Base-by-base conservation (phyloP, 2,329 filamentous ascomycete species). In the Claviceps paspali region DNA sequence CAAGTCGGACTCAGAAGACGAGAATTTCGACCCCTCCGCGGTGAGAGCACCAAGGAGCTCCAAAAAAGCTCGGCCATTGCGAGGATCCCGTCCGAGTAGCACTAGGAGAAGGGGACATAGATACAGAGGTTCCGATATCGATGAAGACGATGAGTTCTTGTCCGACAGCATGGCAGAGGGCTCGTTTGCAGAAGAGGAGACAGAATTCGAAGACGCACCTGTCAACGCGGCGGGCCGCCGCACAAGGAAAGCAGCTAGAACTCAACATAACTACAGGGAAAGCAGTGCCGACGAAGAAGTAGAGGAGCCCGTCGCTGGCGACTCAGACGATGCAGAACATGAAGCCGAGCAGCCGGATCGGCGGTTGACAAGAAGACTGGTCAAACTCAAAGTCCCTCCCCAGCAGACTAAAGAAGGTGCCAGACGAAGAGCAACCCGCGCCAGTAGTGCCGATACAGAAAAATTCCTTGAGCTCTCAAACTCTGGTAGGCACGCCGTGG, bases 1-100 rank as follows among this genome's bases (percentile, higher is more conserved):
- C 52, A 70, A 75, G 51, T 79, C 76, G 35, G 76, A 80, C 46
- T 64, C 76, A 2, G 68, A 75, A 35, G 76, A 80, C 50, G 73
- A 75, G 45, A 77, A 77, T 52, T 80, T 79, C 49, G 68, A 76
- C 40, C 74, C 74, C 12, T 51, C 53, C 17, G 63, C 67, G 45
- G 61, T 57, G 19, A 57, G 60, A 22, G 59, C 66, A 12, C 57
- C 57, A 11, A 60, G 60, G 41, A 55, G 43, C 41, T 55, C 55
- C 38, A 68, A 63, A 45, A 65, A 63, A 38, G 48, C 58, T 5
- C 61, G 62, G 18, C 52, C 61, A 22, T 54, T 61, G 5, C 58
- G 55, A 37, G 49, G 53, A 27, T 48, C 51, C 12, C 50, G 49
- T 36, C 42, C 57, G 4, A 45, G 52, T 14, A 34, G 33, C 19